A percentile compares a stretch with the other conserved stretches of the same genome.
Conservation (phyloP, 371 early-diverging fungal species). For the Mortierella sp. region DNA sequence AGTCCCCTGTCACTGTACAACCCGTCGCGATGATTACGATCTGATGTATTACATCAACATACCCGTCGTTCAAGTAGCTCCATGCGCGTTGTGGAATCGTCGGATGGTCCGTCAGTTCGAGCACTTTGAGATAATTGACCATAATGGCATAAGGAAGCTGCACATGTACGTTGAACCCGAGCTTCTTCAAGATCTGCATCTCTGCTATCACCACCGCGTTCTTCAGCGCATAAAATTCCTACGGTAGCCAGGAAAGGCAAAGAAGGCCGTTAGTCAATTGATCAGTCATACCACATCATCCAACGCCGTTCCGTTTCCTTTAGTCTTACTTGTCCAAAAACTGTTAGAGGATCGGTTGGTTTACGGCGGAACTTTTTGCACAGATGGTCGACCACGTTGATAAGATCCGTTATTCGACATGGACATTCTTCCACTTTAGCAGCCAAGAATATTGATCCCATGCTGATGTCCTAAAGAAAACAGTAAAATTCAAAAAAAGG, state of each 20-base stretch:
- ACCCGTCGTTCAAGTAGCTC: slow-evolving; percentile 92
- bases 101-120: slow-evolving; percentile 81
- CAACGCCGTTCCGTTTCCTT: too few species aligned
- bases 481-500: neutral
- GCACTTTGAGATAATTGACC: slow-evolving; percentile 90
- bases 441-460: slow-evolving; percentile 91
- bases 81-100: slow-evolving; percentile 85
- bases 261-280: neutral
- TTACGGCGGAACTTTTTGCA: slow-evolving; percentile 66
- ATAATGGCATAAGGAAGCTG: slow-evolving; percentile 93
- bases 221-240: slow-evolving; percentile 80
- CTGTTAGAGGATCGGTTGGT: slow-evolving; percentile 66
- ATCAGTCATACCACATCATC: too few species aligned
- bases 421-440: slow-evolving; percentile 92
- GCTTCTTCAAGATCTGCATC: slow-evolving; percentile 84
- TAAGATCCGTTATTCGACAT: slow-evolving; percentile 78
- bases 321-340: slow-evolving; percentile 68
- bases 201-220: slow-evolving; percentile 84
- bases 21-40: too few species aligned
- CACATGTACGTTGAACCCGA: slow-evolving; percentile 96
- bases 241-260: neutral
- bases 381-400: slow-evolving; percentile 81
- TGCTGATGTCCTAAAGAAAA: slow-evolving; percentile 74
- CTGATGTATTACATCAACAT: slow-evolving; percentile 11
- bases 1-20: too few species aligned